Base-by-base conservation (phyloP, 495 filamentous ascomycete genomes). In the Tetracladium setigerum region DNA sequence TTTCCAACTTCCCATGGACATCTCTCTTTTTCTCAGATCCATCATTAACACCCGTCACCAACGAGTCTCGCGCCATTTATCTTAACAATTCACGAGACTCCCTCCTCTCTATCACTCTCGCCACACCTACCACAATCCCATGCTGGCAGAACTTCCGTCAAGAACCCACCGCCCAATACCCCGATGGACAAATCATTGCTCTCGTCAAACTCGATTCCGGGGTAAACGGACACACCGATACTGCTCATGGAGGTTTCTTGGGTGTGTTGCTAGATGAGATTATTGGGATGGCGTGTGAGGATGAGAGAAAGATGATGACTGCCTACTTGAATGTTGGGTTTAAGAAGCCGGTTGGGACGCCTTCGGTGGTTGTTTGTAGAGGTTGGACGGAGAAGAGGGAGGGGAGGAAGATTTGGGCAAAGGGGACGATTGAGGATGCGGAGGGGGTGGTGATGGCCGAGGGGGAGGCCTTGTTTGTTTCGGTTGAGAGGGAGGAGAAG, bases 91-190 rank as follows among this genome's bases (percentile, higher is more conserved):
- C 54, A 44, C 71, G 75, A 49, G 76, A 84, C 54, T 59, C 71
- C 14, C 65, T 84, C 40, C 70, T 81, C 61, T 67, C 70, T 10
- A 62, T 67, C 9, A 82, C 78, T 0, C 59, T 86, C 30, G 74
- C 77, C 49, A 67, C 69, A 8, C 48, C 66, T 1, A 58, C 64
- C 4, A 80, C 78, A 5, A 70, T 87, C 36, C 33, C 64, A 0
- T 63, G 62, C 2, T 79, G 71, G 56, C 47, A 81, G 43, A 65
- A 63, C 35, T 65, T 79, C 56, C 66, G 72, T 46, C 51, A 57
- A 41, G 56, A 49, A 9, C 63, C 67, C 4, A 17, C 7, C 22
- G 13, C 45, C 18, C 34, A 38, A 11, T 22, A 44, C 17, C 17
- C 38, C 15, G 5, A 24, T 11, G 19, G 18, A 0, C 34, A 56